Evolutionary conservation across 768 basidiomycete species (phyloP), one percentile per base, ranked within the genome.

Genomic region (Suillus plorans): DNA sequence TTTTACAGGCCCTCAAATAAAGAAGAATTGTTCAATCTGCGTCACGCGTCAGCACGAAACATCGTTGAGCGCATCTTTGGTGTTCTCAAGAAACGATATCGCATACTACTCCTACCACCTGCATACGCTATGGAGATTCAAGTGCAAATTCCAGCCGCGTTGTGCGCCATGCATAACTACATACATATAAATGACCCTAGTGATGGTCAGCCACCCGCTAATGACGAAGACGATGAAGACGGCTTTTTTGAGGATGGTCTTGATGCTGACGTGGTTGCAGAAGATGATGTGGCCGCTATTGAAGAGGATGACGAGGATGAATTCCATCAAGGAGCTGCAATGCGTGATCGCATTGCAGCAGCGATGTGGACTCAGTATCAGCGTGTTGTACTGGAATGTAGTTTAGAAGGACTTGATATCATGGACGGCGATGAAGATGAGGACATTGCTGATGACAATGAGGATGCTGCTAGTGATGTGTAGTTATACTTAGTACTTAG

Each of bases 91-190:
- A 8, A 44, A 44, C 18, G 2, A 20, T 44, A 8, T 9, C 3
- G 6, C 2, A 44, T 44, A 7, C 18, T 44, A 8, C 42, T 20
- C 20, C 42, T 44, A 44, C 42, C 42, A 7, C 42, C 42, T 44
- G 18, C 42, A 18, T 44, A 44, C 7, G 4, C 42, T 44, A 44
- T 44, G 42, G 42, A 44, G 42, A 47, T 68, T 37, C 73, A 76
- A 57, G 71, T 65, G 3, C 34, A 59, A 5, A 70, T 76, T 63
- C 66, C 70, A 14, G 62, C 67, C 25, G 70, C 67, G 1, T 62
- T 73, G 2, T 68, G 65, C 34, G 68, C 68, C 9, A 18, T 72
- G 0, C 73, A 73, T 64, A 75, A 76, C 62, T 76, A 73, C 60
- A 69, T 73, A 28, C 42, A 44, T 6, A 44, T 58, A n/a, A 61